Percentiles rank a stretch among this genome's conserved stretches.
Conservation (phyloP, 169 alveolate species). For the Neospora caninum region DNA sequence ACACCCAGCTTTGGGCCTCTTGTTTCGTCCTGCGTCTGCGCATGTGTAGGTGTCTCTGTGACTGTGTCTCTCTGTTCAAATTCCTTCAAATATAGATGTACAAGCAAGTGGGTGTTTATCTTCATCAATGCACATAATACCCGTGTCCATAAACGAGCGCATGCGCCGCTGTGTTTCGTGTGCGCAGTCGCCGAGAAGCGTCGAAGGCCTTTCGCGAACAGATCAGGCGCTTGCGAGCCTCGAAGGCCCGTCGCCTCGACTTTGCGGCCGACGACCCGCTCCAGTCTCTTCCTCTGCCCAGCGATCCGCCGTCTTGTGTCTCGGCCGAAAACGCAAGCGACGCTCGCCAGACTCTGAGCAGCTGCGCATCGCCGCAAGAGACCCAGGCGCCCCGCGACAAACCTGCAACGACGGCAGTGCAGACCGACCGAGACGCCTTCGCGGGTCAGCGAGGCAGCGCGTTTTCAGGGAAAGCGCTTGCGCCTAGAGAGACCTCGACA, state of each 20-base stretch:
- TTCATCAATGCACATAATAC: too few relatives aligned
- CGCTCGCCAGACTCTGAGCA: background rate
- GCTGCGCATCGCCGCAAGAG: background rate
- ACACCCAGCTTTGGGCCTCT: too few relatives aligned
- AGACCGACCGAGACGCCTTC: too few relatives aligned
- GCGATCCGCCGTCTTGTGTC: background rate
- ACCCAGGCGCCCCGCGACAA: background rate
- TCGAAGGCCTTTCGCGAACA: background rate
- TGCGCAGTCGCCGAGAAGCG: conserved; percentile 8
- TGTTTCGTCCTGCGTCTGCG: too few relatives aligned
- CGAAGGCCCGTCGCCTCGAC: conserved; percentile 32
- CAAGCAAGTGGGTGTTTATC: too few relatives aligned
- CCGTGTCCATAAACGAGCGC: background rate
- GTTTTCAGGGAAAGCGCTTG: too few relatives aligned
- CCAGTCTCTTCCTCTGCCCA: background rate
- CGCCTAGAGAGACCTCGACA: too few relatives aligned
- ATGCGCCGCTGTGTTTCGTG: background rate
- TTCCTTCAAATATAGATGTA: background rate
- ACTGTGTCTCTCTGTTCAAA: background rate
- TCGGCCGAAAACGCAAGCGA: too few relatives aligned
- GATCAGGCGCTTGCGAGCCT: background rate
- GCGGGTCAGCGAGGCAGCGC: too few relatives aligned
- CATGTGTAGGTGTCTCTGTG: too few relatives aligned
- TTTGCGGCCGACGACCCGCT: background rate
- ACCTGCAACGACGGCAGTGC: background rate